phyloP scores from a whole-genome alignment of 2,329 filamentous ascomycete species.

The Fusarium zealandicum region DNA sequence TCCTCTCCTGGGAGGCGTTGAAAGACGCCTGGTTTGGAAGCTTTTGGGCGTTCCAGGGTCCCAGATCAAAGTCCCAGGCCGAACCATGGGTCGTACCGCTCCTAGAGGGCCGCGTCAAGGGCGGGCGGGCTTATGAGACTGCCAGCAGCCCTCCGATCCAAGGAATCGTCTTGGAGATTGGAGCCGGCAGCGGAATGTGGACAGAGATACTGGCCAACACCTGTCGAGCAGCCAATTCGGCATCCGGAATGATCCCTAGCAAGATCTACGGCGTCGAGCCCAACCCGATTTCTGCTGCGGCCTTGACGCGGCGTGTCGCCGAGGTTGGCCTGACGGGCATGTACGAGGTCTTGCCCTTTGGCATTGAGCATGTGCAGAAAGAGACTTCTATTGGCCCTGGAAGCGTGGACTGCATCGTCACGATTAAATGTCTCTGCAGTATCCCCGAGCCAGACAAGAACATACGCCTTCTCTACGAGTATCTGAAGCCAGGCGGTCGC shows the following conservation, averaged over 20 bases:
- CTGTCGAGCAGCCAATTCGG: not conserved
- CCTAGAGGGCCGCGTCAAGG: not conserved
- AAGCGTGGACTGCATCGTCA: conserved; percentile 1
- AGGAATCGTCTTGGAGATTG: conserved; percentile 1
- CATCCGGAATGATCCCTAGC: not conserved
- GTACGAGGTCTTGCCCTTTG: not conserved
- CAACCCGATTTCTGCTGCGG: not conserved
- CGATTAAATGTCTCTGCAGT: not conserved
- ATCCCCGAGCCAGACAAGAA: conserved; percentile 3
- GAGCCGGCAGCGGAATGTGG: conserved; percentile 3
- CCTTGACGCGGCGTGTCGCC: not conserved
- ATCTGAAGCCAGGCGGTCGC: not conserved
- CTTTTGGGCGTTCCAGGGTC: not conserved
- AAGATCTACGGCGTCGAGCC: conserved; percentile 2
- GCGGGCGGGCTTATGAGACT: not conserved
- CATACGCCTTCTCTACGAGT: conserved; percentile 1
- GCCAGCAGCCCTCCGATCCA: not conserved
- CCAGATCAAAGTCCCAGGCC: not conserved
- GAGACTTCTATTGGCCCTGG: not conserved
- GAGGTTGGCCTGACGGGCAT: not conserved
- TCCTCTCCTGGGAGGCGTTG: conserved; percentile 3
- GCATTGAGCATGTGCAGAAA: not conserved
- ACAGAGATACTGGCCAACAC: not conserved
- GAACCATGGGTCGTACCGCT: not conserved
- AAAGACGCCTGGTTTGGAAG: conserved; percentile 2